Evolutionary conservation across 495 filamentous ascomycete genomes (phyloP).

Genomic region (Lasiosphaeria miniovina): DNA sequence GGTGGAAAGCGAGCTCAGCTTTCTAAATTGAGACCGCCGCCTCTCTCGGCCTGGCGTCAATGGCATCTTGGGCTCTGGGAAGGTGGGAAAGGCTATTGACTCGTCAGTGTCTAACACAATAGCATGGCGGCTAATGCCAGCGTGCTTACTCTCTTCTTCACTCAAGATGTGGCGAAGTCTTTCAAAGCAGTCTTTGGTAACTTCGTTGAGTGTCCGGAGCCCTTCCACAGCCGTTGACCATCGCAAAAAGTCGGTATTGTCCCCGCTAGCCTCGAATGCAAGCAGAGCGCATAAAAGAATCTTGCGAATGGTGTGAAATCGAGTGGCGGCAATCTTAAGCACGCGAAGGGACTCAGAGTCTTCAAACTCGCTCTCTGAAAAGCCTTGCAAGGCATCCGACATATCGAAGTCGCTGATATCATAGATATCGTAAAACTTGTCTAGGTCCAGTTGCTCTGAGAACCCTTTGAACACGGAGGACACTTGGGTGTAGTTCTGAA

Average conservation of each 20-base stretch:
- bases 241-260: constrained; percentile 69
- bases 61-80: constrained; percentile 60
- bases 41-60: constrained; percentile 73
- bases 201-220: constrained; percentile 59
- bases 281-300: constrained; percentile 82
- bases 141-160: constrained; percentile 77
- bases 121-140: neutral
- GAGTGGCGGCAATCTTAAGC: constrained; percentile 73
- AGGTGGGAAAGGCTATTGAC: constrained; percentile 35
- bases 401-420: constrained; percentile 81
- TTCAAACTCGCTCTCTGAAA: constrained; percentile 61
- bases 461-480: constrained; percentile 65
- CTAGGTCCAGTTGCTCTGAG: constrained; percentile 72
- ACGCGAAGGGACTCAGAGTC: constrained; percentile 74
- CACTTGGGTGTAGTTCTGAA: constrained; percentile 66
- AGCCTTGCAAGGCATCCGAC: constrained; percentile 59
- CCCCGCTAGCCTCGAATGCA: constrained; percentile 82
- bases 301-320: constrained; percentile 76
- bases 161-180: constrained; percentile 64
- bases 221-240: constrained; percentile 79
- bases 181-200: constrained; percentile 55
- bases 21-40: constrained; percentile 77
- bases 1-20: constrained; percentile 81
- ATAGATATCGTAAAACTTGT: constrained; percentile 89
- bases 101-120: constrained; percentile 13